Base-by-base conservation (phyloP, 164 flowering plant genomes). In the Berberis thunbergii region DNA sequence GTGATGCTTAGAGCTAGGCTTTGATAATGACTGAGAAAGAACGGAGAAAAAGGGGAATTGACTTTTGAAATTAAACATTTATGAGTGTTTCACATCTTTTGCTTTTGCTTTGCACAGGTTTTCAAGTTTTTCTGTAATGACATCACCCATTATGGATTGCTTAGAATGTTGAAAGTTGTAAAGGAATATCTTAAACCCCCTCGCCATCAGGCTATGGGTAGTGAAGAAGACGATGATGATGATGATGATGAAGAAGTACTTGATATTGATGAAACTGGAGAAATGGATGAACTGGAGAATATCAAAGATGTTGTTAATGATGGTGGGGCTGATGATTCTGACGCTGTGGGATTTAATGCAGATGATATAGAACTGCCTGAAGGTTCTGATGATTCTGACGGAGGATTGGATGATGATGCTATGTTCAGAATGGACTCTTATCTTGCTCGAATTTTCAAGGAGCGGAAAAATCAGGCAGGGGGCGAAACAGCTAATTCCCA, bases 351-450 rank as follows among this genome's bases (percentile, higher is more conserved):
- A 48, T 61, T 52, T 46, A 80, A 77, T 59, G 70, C 64, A 41
- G 68, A 44, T 46, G 74, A 43, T 1, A 62, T 79, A 57, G 86
- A 79, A 66, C 62, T 49, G 66, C 68, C 78, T 44, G 94, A 83
- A 63, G 81, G 42, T 65, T 78, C 87, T 41, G 88, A 83, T 82
- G 96, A 88, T 48, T 88, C 96, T 54, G 98, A 91, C 68, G 83
- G 78, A 49, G 98, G 89, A 65, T 82, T 91, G 95, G 97, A 91
- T 72, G 99, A 94, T 67, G 99, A 87, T 63, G 91, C 87, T 39
- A 94, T 94, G 99, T 94, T 94, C 70, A 74, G 90, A 5, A 86
- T 94, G 96, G 97, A 94, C 75, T 68, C 87, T 44, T 81, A 91
- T 70, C 80, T 91, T 67, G 87, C 86, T 41, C 83, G 65, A 61